These are phyloP conservation scores for Tripterygium wilfordii DNA, from an alignment of 177 flowering plant species.

Conservation along the genomic window DNA sequence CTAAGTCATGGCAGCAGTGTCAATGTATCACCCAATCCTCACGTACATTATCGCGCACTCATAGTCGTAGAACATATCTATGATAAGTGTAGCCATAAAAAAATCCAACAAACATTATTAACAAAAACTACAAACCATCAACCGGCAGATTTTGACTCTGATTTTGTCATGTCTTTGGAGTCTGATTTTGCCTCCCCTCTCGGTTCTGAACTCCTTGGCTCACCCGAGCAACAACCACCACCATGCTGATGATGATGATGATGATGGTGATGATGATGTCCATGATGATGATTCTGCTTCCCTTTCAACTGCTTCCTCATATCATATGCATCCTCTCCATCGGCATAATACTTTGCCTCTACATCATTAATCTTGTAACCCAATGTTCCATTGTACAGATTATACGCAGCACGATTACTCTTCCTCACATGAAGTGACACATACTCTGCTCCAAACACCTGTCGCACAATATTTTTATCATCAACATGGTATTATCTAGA, in stretches of 20 bases:
- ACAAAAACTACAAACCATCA: no score
- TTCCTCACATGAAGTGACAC: slow-evolving; percentile 89
- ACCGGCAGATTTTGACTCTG: slow-evolving; percentile 11
- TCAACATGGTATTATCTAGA: neutral
- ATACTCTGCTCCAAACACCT: slow-evolving; percentile 80
- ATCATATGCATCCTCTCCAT: slow-evolving; percentile 97
- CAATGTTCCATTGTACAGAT: slow-evolving; percentile 74
- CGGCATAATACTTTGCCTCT: slow-evolving; percentile 95
- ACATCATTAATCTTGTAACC: slow-evolving; percentile 88
- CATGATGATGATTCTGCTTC: slow-evolving; percentile 27
- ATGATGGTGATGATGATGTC: slow-evolving; percentile 35
- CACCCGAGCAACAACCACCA: slow-evolving; percentile 48
- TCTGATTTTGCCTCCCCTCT: slow-evolving; percentile 18
- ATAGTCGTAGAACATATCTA: no score
- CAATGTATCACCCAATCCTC: no score
- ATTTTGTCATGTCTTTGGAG: slow-evolving; percentile 12
- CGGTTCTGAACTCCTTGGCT: slow-evolving; percentile 10
- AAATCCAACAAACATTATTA: no score
- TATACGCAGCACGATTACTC: slow-evolving; percentile 90
- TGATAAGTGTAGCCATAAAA: no score
- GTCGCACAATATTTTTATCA: neutral
- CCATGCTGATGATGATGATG: slow-evolving; percentile 41
- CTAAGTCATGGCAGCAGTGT: no score
- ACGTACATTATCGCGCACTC: no score
- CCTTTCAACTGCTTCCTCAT: slow-evolving; percentile 88